phyloP scores from a whole-genome alignment of 345 rosid species.

The Odontarrhena argentea region DNA sequence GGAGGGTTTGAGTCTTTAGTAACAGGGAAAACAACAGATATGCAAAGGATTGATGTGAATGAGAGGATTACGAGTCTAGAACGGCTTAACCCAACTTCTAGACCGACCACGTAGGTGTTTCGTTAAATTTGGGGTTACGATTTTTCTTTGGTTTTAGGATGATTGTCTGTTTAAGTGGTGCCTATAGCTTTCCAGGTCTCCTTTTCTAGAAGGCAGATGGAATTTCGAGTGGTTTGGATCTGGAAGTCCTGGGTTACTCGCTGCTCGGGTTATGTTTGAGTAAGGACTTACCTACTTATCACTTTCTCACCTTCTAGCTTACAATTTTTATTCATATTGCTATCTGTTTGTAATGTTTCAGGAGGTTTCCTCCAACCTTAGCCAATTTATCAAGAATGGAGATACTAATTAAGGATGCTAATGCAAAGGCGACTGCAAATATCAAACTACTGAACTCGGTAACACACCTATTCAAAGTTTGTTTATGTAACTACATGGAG shows the following conservation, averaged over 20 bases:
- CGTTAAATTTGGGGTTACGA: neutral
- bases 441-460: constrained; percentile 75
- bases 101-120: constrained; percentile 88
- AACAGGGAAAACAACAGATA: constrained; percentile 63
- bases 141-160: neutral
- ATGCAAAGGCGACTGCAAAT: constrained; percentile 62
- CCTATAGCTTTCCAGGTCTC: constrained; percentile 80
- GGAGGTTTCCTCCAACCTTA: constrained; percentile 81
- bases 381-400: constrained; percentile 77
- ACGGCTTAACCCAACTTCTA: constrained; percentile 83
- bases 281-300: constrained; percentile 41
- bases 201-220: constrained; percentile 91
- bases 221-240: constrained; percentile 93
- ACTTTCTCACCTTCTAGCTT: constrained; percentile 14
- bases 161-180: constrained; percentile 46
- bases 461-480: constrained; percentile 19
- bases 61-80: constrained; percentile 86
- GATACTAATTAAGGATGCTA: constrained; percentile 62
- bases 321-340: neutral
- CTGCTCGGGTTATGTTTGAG: constrained; percentile 73
- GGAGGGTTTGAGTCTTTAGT: constrained; percentile 90
- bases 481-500: neutral
- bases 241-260: constrained; percentile 71
- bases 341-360: constrained; percentile 38
- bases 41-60: constrained; percentile 88